Percentiles rank a stretch among this genome's conserved stretches.
Conservation (phyloP, 1,284 basidiomycete species). For the Microbotryomycetes sp. region DNA sequence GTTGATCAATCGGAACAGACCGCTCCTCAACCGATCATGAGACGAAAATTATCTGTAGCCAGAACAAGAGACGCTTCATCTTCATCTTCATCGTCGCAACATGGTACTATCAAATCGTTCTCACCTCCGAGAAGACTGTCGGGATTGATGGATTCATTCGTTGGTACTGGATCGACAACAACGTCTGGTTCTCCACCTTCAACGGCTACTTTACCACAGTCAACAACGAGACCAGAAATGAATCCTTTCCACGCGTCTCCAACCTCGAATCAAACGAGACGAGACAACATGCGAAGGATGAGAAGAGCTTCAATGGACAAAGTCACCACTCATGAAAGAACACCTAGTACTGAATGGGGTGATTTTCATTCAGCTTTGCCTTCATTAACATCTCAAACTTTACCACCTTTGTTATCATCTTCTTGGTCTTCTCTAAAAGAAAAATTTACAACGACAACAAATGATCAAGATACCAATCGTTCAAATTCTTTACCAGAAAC, state of each 20-base stretch:
- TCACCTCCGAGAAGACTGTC: conserved; percentile 27
- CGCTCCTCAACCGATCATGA: background rate
- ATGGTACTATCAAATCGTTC: conserved; percentile 11
- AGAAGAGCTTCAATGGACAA: background rate
- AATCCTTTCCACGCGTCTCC: conserved; percentile 16
- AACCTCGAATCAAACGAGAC: background rate
- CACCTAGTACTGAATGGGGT: conserved; percentile 3
- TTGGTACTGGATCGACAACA: background rate
- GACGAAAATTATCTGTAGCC: background rate
- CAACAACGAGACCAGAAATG: conserved; percentile 4
- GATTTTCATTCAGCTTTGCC: conserved; percentile 12
- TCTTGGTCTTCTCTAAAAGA: background rate
- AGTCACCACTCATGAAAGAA: background rate
- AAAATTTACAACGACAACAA: background rate
- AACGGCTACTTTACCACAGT: background rate
- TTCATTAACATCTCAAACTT: background rate
- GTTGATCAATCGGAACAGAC: background rate
- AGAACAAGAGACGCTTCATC: background rate
- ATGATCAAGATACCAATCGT: too few species aligned
- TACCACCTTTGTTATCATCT: background rate
- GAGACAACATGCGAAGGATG: conserved; percentile 6
- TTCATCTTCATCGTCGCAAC: background rate
- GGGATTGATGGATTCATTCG: conserved; percentile 16
- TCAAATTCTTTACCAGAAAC: background rate
- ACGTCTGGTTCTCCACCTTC: conserved; percentile 1